phyloP scores from a whole-genome alignment of 805 yeast species.

The Lachancea nothofagi region DNA sequence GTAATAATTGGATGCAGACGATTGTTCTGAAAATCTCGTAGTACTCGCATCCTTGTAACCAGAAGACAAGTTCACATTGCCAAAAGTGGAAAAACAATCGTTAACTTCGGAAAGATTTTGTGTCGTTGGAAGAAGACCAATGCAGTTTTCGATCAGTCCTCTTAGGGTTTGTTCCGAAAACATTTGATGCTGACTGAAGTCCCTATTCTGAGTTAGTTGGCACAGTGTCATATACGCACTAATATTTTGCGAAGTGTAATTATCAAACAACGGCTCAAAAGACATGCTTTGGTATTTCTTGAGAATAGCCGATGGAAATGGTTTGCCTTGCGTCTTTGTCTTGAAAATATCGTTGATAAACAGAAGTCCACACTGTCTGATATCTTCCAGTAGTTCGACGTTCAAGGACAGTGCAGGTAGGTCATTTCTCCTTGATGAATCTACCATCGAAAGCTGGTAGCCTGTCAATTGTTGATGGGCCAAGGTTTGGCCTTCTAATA shows the following conservation, averaged over 20 bases:
- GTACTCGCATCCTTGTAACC: too few species aligned
- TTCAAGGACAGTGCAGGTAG: slow-evolving; percentile 6
- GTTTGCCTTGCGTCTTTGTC: slow-evolving; percentile 7
- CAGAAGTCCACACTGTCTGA: slow-evolving; percentile 21
- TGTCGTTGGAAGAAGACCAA: neutral
- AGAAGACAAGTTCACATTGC: too few species aligned
- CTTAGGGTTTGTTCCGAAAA: neutral
- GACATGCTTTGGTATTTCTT: slow-evolving; percentile 22
- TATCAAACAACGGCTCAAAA: slow-evolving; percentile 11
- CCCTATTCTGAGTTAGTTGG: slow-evolving; percentile 13
- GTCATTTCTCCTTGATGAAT: neutral
- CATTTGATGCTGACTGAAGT: neutral
- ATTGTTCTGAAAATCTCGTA: too few species aligned
- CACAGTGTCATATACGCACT: slow-evolving; percentile 18
- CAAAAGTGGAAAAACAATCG: too few species aligned
- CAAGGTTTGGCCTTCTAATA: neutral
- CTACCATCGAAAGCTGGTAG: neutral
- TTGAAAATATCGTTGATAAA: slow-evolving; percentile 20
- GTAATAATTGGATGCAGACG: neutral
- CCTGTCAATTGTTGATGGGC: neutral
- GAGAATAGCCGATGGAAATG: slow-evolving; percentile 16
- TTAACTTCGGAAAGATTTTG: too few species aligned
- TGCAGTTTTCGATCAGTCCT: neutral
- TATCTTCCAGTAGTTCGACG: slow-evolving; percentile 13
- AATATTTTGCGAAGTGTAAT: slow-evolving; percentile 15